Percentiles rank a stretch among this genome's conserved stretches.
Evolutionary conservation across 2,329 filamentous ascomycete genomes (phyloP).

Genomic region (Helotiales sp.): DNA sequence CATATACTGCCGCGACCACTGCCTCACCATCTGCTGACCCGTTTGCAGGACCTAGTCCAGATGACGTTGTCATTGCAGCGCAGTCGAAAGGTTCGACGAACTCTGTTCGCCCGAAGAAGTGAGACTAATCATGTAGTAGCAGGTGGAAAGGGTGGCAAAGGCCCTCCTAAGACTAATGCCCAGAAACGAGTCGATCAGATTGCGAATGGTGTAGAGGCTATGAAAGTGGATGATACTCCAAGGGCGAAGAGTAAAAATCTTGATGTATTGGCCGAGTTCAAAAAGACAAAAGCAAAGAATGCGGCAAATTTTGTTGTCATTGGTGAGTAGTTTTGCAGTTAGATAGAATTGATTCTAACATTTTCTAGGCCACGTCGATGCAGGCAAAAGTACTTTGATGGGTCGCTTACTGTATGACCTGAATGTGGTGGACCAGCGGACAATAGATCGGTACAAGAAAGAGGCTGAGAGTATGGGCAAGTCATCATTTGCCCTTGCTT

Average conservation of each 20-base stretch:
- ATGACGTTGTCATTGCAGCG: slow-evolving; percentile 84
- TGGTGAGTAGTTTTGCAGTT: slow-evolving; percentile 48
- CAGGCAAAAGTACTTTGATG: slow-evolving; percentile 97
- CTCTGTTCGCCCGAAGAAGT: slow-evolving; percentile 32
- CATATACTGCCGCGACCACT: slow-evolving; percentile 37
- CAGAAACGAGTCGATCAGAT: slow-evolving; percentile 43
- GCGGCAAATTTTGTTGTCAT: slow-evolving; percentile 91
- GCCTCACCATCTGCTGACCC: slow-evolving; percentile 51
- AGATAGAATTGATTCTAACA: slow-evolving; percentile 2
- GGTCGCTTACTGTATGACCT: slow-evolving; percentile 88
- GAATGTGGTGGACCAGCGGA: slow-evolving; percentile 82
- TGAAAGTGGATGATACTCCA: slow-evolving; percentile 53
- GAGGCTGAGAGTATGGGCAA: slow-evolving; percentile 93
- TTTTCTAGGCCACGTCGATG: slow-evolving; percentile 84
- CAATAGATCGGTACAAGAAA: slow-evolving; percentile 82
- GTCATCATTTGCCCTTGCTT: slow-evolving; percentile 91
- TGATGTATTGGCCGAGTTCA: slow-evolving; percentile 79
- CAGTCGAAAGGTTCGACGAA: slow-evolving; percentile 80
- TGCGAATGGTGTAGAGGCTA: slow-evolving; percentile 46
- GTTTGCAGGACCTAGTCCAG: slow-evolving; percentile 85
- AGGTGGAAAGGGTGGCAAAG: slow-evolving; percentile 40
- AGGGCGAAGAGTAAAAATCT: slow-evolving; percentile 74
- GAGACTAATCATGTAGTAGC: slow-evolving; percentile 43
- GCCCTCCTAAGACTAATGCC: slow-evolving; percentile 39
- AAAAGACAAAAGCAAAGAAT: slow-evolving; percentile 73